Base-by-base conservation (phyloP, 1,139 yeast species). In the Entelexis sorbosivorans region DNA sequence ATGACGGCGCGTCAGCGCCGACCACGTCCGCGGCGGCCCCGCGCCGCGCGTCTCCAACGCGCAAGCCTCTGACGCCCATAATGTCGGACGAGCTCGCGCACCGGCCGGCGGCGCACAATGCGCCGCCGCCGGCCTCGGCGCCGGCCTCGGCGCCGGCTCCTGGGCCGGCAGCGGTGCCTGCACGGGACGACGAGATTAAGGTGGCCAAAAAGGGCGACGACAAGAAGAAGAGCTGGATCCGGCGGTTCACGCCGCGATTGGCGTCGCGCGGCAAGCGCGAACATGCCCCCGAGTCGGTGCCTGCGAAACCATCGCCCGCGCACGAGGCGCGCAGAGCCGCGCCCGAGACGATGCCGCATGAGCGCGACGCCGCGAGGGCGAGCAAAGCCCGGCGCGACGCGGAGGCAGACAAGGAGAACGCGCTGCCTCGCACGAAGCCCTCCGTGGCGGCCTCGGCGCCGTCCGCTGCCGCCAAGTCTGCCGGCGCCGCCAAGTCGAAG, bases 191-290 rank as follows among this genome's bases (percentile, higher is more conserved):
- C 10, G 20, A 13, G 11, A 22, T 33, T 11, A 35, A 20, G 42
- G 38, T 48, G 1, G 38, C 38, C 16, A 48, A 48, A 24, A 38
- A 39, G 48, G 24, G 48, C 20, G 39, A 29, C 32, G 38, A 33
- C n/a, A 45, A 35, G 40, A 56, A 56, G 42, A 29, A 17, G 44
- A 55, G 52, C 49, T 56, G 58, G 58, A 56, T 56, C 20, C 51
- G 58, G n/a, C 42, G 59, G 31, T 29, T 56, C 44, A 56, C 58
- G 6, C 58, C 58, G 36, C 46, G 52, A 6, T 19, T 57, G 11
- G 48, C 44, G 10, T 48, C 52, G 5, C 34, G 44, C 11, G 35
- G 53, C 19, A 48, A 47, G 47, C 38, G 38, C 11, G 38, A 32
- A 8, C 19, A 32, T 3, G 7, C 53, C 7, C 14, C 48, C 5